These are phyloP conservation scores for Tuber brumale DNA, from an alignment of 495 filamentous ascomycete species.

Conservation along the genomic window DNA sequence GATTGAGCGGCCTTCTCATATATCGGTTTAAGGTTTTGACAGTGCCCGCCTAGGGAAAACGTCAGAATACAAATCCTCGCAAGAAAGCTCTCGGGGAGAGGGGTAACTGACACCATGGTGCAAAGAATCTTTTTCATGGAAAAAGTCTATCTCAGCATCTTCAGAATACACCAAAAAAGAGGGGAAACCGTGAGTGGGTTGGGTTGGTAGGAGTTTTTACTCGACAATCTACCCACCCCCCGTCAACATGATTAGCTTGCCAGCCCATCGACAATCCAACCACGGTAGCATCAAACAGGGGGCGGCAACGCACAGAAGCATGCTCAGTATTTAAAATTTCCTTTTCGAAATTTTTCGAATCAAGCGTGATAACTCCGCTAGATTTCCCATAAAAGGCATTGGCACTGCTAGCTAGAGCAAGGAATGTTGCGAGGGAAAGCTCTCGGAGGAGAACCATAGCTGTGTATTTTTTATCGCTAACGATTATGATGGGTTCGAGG, in stretches of 20 bases:
- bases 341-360: slow-evolving; percentile 73
- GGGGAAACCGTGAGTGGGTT: slow-evolving; percentile 13
- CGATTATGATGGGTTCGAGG: neutral
- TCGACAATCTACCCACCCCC: slow-evolving; percentile 56
- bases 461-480: slow-evolving; percentile 3
- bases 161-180: neutral
- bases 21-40: slow-evolving; percentile 86
- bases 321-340: slow-evolving; percentile 84
- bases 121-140: slow-evolving; percentile 36
- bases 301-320: slow-evolving; percentile 63
- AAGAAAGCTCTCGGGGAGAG: slow-evolving; percentile 1
- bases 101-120: slow-evolving; percentile 39
- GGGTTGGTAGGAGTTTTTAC: slow-evolving; percentile 49
- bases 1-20: slow-evolving; percentile 90
- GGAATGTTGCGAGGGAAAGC: slow-evolving; percentile 45
- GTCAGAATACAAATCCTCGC: slow-evolving; percentile 9
- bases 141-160: slow-evolving; percentile 8
- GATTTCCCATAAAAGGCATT: slow-evolving; percentile 75
- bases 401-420: slow-evolving; percentile 58
- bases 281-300: neutral
- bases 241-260: slow-evolving; percentile 11
- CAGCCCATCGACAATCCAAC: neutral
- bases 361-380: slow-evolving; percentile 79
- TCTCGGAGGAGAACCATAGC: slow-evolving; percentile 37
- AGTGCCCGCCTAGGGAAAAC: slow-evolving; percentile 93